Conservation (phyloP, 129 eudicot genomes). For the Solidago caesia region DNA sequence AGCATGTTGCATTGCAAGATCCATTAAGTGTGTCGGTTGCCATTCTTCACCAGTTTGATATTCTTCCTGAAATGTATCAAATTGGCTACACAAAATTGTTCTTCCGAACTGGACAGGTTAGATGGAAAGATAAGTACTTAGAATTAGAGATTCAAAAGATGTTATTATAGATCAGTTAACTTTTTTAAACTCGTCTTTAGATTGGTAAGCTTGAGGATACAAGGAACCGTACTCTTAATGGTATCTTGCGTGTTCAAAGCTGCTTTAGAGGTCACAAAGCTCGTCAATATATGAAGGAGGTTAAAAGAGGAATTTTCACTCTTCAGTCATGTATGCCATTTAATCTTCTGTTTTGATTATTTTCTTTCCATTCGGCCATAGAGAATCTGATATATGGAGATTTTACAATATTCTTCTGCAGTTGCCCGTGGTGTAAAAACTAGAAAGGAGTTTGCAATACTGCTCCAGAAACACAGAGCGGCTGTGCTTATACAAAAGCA, state of each 20-base stretch:
- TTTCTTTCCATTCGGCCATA: neutral
- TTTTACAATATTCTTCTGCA: constrained; percentile 27
- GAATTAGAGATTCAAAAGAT: neutral
- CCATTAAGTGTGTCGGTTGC: constrained; percentile 88
- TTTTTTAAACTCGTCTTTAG: constrained; percentile 31
- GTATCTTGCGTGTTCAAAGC: constrained; percentile 94
- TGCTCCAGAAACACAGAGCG: constrained; percentile 74
- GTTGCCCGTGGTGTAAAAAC: constrained; percentile 81
- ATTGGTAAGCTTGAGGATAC: constrained; percentile 97
- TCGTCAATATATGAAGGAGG: constrained; percentile 57
- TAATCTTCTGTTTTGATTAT: neutral
- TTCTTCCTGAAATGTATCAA: constrained; percentile 94
- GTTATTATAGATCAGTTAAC: neutral
- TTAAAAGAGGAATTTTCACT: constrained; percentile 52
- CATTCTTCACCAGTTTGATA: constrained; percentile 86
- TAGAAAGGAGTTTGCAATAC: constrained; percentile 66
- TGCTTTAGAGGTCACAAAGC: constrained; percentile 96
- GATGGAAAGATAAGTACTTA: neutral
- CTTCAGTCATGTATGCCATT: constrained; percentile 76
- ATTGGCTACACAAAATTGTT: constrained; percentile 92
- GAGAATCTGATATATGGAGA: neutral
- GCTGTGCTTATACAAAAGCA: constrained; percentile 78
- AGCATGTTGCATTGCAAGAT: constrained; percentile 77
- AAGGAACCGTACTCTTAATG: constrained; percentile 90
- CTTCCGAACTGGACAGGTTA: constrained; percentile 96